A percentile compares a stretch with the other conserved stretches of the same genome.
Conservation (phyloP, 805 yeast genomes). For the Candida vartiovaarae region DNA sequence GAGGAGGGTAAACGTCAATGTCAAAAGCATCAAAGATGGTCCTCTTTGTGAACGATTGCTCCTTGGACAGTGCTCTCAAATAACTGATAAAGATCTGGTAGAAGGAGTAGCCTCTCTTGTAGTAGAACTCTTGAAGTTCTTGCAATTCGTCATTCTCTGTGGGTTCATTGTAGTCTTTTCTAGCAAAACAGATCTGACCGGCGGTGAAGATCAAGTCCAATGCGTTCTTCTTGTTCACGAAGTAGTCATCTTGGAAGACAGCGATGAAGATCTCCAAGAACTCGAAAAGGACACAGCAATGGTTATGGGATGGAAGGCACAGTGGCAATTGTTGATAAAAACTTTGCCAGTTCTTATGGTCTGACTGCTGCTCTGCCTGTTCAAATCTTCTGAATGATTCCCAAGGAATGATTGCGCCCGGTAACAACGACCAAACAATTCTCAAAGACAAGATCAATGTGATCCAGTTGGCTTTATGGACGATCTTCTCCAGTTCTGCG, state of each 20-base stretch:
- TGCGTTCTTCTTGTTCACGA: constrained; percentile 25
- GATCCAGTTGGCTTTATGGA: constrained; percentile 20
- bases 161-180: constrained; percentile 16
- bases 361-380: constrained; percentile 17
- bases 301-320: constrained; percentile 28
- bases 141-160: constrained; percentile 23
- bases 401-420: constrained; percentile 31
- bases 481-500: constrained; percentile 20
- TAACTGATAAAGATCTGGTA: constrained; percentile 28
- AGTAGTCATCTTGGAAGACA: constrained; percentile 26
- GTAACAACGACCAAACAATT: constrained; percentile 28
- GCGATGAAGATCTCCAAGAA: constrained; percentile 29
- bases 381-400: constrained; percentile 25
- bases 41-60: constrained; percentile 25
- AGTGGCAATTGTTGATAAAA: constrained; percentile 29
- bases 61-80: constrained; percentile 25
- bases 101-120: constrained; percentile 28
- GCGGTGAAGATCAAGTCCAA: constrained; percentile 30
- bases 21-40: constrained; percentile 27
- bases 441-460: constrained; percentile 25
- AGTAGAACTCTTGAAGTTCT: constrained; percentile 26
- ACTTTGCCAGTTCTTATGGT: constrained; percentile 23
- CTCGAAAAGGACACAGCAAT: constrained; percentile 30
- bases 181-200: constrained; percentile 29
- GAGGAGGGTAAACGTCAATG: constrained; percentile 28